phyloP scores from a whole-genome alignment of 2,329 filamentous ascomycete genomes.

The Lachnellula subtilissima region DNA sequence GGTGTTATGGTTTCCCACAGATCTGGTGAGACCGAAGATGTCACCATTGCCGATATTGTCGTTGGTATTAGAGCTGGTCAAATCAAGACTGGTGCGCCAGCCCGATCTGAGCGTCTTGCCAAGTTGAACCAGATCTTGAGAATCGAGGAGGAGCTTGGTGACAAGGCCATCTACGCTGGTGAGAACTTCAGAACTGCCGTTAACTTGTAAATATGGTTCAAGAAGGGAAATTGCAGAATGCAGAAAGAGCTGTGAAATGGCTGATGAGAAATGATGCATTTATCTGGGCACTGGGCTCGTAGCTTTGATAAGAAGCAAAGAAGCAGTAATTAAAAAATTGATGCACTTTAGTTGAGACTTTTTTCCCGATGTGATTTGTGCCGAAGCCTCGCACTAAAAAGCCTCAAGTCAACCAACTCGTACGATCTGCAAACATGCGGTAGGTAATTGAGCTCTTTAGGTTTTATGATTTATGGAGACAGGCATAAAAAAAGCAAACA shows the following conservation, averaged over 20 bases:
- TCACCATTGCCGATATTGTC: constrained; percentile 97
- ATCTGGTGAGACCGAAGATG: constrained; percentile 98
- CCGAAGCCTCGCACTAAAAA: neutral
- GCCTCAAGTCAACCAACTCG: too few relatives aligned
- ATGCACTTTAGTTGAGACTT: neutral
- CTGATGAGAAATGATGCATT: constrained; percentile 9
- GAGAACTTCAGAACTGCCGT: constrained; percentile 86
- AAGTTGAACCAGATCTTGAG: constrained; percentile 99
- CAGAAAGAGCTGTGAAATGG: constrained; percentile 1
- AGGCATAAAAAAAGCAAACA: too few relatives aligned
- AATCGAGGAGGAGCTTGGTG: constrained; percentile 97
- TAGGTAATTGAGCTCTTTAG: too few relatives aligned
- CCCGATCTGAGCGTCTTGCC: constrained; percentile 94
- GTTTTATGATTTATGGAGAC: too few relatives aligned
- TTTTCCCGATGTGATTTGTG: neutral
- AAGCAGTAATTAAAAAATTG: constrained; percentile 20
- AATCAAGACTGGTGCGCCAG: constrained; percentile 98
- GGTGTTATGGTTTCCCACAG: constrained; percentile 99
- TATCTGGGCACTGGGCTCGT: constrained; percentile 5
- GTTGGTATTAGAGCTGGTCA: constrained; percentile 94
- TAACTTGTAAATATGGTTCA: constrained; percentile 61
- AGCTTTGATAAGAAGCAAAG: constrained; percentile 6
- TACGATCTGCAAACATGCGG: too few relatives aligned
- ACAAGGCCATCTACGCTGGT: constrained; percentile 87
- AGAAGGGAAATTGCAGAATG: neutral